These are phyloP conservation scores for Lentinus polychrous DNA, from an alignment of 1,284 basidiomycete species.

Conservation along the genomic window DNA sequence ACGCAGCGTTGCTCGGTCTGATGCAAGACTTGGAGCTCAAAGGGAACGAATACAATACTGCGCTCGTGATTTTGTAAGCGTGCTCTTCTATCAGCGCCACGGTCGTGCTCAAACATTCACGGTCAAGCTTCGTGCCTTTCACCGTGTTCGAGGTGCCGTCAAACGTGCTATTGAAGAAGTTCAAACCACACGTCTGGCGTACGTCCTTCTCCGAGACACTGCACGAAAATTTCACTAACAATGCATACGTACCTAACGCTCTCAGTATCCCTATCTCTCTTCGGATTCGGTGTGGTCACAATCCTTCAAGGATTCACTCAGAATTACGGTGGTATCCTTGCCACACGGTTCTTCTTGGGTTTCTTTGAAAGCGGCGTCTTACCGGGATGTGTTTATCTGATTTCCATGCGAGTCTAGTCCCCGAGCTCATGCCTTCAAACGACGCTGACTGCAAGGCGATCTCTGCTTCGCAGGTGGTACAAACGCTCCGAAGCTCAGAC, in stretches of 20 bases:
- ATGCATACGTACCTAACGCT: neutral
- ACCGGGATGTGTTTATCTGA: slow-evolving; percentile 19
- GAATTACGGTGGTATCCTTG: slow-evolving; percentile 23
- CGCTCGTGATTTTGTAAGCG: slow-evolving; percentile 18
- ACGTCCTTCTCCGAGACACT: slow-evolving; percentile 4
- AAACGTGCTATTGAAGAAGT: slow-evolving; percentile 15
- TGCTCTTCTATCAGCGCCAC: neutral
- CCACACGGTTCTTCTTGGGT: slow-evolving; percentile 26
- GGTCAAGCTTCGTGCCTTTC: slow-evolving; percentile 16
- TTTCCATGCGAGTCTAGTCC: slow-evolving; percentile 13
- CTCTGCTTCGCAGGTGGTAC: slow-evolving; percentile 17
- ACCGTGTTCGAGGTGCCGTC: slow-evolving; percentile 17
- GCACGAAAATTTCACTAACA: neutral
- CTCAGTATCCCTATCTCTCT: slow-evolving; percentile 14
- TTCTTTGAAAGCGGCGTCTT: slow-evolving; percentile 13
- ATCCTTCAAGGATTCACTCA: slow-evolving; percentile 22
- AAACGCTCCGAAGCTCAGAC: slow-evolving; percentile 22
- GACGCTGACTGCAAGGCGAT: neutral
- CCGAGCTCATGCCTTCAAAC: neutral
- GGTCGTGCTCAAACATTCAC: neutral
- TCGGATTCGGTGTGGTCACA: slow-evolving; percentile 20
- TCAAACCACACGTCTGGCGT: slow-evolving; percentile 17
- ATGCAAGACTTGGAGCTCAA: slow-evolving; percentile 13
- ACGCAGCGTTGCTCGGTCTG: slow-evolving; percentile 16
- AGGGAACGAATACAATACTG: slow-evolving; percentile 14